Conservation (phyloP, 495 filamentous ascomycete species). For the Filosporella fistucella region DNA sequence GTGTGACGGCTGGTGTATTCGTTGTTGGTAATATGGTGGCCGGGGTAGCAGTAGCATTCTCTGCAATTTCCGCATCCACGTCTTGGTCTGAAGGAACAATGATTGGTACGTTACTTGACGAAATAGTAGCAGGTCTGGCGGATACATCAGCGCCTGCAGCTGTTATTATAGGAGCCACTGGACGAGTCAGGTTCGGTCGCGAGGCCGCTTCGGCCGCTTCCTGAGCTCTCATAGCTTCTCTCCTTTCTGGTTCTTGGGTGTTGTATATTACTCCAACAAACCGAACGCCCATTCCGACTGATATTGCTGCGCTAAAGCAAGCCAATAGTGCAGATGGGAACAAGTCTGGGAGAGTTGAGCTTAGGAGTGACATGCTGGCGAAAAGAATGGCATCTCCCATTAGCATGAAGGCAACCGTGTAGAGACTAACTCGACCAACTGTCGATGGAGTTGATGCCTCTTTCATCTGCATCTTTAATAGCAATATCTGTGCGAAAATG, state of each 20-base stretch:
- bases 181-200: background rate
- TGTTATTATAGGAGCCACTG: conserved; percentile 9
- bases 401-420: conserved; percentile 79
- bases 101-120: conserved; percentile 42
- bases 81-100: conserved; percentile 86
- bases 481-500: conserved; percentile 63
- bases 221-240: conserved; percentile 49
- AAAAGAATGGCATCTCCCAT: conserved; percentile 71
- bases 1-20: conserved; percentile 1
- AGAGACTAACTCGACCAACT: conserved; percentile 84
- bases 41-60: conserved; percentile 31
- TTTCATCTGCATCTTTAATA: conserved; percentile 82
- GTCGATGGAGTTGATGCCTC: conserved; percentile 94
- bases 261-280: conserved; percentile 88
- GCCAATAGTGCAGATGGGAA: conserved; percentile 60
- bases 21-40: conserved; percentile 20
- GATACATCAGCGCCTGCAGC: conserved; percentile 37
- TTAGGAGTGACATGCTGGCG: conserved; percentile 55
- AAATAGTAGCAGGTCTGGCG: conserved; percentile 44
- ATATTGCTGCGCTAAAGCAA: conserved; percentile 20
- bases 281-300: conserved; percentile 67
- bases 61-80: conserved; percentile 51
- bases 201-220: conserved; percentile 23
- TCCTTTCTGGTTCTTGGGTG: conserved; percentile 77
- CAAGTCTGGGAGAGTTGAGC: conserved; percentile 37